Base-by-base conservation (phyloP, 2,329 filamentous ascomycete genomes). In the Colletotrichum gigasporum region DNA sequence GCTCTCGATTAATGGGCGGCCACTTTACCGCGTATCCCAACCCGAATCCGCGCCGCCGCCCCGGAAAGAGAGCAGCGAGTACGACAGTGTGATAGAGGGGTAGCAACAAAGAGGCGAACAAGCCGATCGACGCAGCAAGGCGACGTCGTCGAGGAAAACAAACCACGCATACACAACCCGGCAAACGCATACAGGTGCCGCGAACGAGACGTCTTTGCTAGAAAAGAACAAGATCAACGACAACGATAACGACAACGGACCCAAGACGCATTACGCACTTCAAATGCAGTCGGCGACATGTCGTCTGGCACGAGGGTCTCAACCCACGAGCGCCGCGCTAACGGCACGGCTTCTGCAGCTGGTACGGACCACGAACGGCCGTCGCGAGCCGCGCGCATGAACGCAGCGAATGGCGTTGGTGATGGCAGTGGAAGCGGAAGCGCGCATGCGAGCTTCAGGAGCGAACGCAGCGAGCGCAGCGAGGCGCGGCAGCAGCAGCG, bases 281-380 rank as follows among this genome's bases (percentile, higher is more conserved):
- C 75, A 73, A 69, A 79, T 79, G 77, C 77, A 78, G 74, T 69
- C 71, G 67, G 70, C 67, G 70, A 74, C 67, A 82, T 82, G 79
- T 79, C 80, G 67, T 80, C 79, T 63, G 77, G 75, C 69, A 72
- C 75, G 67, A 74, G 79, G 76, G 76, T 78, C 70, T 78, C 82
- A 67, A 77, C 70, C 59, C 72, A 72, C 68, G 76, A 77, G 63
- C 71, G 78, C 72, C 82, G 82, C 73, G 73, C 79, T 68, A 81
- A 79, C 70, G 78, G 75, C 42, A 18, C 61, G 48, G 41, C 61
- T 11, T 30, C 61, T 16, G 48, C 42, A 70, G 74, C 73, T 71
- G 75, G n/a, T n/a, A n/a, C 75, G 53, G 64, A 66, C 63, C 76
- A 78, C 61, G 76, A 79, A 45, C 61, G 68, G 57, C 45, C 63